Base-by-base conservation (phyloP, 2,329 filamentous ascomycete species). In the Zymoseptoria passerinii region DNA sequence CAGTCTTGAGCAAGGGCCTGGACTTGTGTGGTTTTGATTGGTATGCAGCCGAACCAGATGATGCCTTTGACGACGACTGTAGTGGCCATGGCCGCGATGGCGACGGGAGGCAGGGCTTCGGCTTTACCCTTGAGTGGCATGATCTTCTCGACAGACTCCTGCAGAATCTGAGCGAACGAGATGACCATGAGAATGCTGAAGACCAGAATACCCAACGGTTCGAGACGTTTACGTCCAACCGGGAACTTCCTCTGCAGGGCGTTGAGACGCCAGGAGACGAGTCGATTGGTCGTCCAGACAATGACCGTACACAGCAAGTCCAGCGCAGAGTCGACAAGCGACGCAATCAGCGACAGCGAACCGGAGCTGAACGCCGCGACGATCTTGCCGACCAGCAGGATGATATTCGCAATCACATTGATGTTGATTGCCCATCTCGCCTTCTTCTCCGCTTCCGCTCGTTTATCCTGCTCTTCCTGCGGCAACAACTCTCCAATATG, bases 171-270 rank as follows among this genome's bases (percentile, higher is more conserved):
- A 7, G 81, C 68, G 63, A 86, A 85, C 1, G 81, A 83, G 3
- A 84, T 80, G 52, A 85, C 77, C 83, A 86, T 86, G 61, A 83
- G 80, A 61, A 85, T 80, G 27, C 79, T 81, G 70, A 85, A 85
- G 52, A 85, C 82, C 8, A 86, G 75, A 51, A 86, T 84, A 1
- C 83, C 83, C 7, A 85, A 74, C 0, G 83, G 83, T 62, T 85
- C 83, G 7, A 86, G 76, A 8, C 83, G 77, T 52, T 77, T 74
- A 27, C 80, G 75, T 4, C 80, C 80, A 20, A 85, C 81, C 0
- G 83, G 83, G 66, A 85, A 86, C 35, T 77, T 77, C 60, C 78
- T 77, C 54, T 76, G 74, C 8, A 84, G 71, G 2, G 74, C 71
- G 4, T 71, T 69, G 4, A 84, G 68, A 19, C 78, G 77, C 83